Base-by-base conservation (phyloP, 2,329 filamentous ascomycete species). In the Cryphonectria naterciae region DNA sequence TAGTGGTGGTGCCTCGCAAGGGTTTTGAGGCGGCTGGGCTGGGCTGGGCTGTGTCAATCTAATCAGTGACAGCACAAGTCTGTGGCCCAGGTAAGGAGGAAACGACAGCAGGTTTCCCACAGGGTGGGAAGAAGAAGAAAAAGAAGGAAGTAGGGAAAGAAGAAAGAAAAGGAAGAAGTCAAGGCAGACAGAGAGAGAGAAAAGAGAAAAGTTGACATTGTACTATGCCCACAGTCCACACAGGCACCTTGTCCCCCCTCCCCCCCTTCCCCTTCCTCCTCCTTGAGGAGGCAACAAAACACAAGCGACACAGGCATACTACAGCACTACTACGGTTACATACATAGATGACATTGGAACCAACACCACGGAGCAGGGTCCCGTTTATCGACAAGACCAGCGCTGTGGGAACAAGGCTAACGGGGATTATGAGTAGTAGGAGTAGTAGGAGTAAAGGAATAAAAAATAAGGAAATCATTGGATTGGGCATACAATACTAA, bases 311-410 rank as follows among this genome's bases (percentile, higher is more conserved):
- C 43, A 22, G 4, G 43, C 6, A 11, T 49, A n/a, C 46, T 7
- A 28, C 52, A 56, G 25, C 58, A 41, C 35, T 35, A 8, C 60
- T 22, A 41, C n/a, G 60, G 60, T 60, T 35, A 60, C 56, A 62
- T 39, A 37, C 19, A 32, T 32, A 32, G 32, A 32, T n/a, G 7
- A 37, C 60, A 22, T 32, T 4, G 52, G 25, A 32, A 17, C 28
- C 32, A n/a, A 37, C 22, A 61, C 35, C 54, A 11, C 35, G 32
- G 58, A 61, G 58, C 58, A 61, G 13, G 17, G 58, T 39, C 32
- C 58, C 58, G 32, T 22, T 61, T 39, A 39, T 39, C 19, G 58
- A 58, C 54, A 58, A 58, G 54, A 32, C 25, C 28, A 19, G 54
- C 25, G 54, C 28, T 58, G 54, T 32, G 54, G 54, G 28, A 32